Base-by-base conservation (phyloP, 108 stramenopile genomes). In the Stephanodiscus minutulus region DNA sequence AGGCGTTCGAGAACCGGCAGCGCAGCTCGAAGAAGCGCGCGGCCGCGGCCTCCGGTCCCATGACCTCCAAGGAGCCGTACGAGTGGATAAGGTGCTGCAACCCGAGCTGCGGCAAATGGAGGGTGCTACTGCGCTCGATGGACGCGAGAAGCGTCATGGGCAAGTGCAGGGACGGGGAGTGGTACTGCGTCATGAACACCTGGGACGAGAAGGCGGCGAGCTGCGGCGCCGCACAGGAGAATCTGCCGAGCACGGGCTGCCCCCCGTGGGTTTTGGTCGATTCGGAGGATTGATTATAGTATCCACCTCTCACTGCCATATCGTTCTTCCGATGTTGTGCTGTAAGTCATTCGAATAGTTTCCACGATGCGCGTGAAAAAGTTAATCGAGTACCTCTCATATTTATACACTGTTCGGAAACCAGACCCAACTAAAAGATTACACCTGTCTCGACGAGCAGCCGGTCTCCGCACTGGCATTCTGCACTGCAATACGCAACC, bases 121-220 rank as follows among this genome's bases (percentile, higher is more conserved):
- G 95, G 64, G 87, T 90, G 54, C 56, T 92, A 20, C 76, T 92
- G 12, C 78, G 87, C 9, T 87, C 76, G 46, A 91, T 95, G 90
- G 94, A 92, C 68, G 90, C 87, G 62, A 83, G 62, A 41, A 70
- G 70, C 17, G 86, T 91, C 53, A 82, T 92, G 24, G 89, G 87
- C 58, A 84, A 86, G 17, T 82, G 83, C 59, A 68, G 64, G 22
- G 68, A 87, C 43, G 87, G 88, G 43, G 91, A 95, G 76, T 95
- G 91, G 90, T 95, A 90, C 66, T 95, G 94, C 69, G 94, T 95
- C 35, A 90, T 95, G 94, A 95, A 95, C 66, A 91, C 89, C 10
- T 95, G 94, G 94, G 94, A 95, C 69, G 91, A 93, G 72, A 92
- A 91, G 66, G 82, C 77, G 65, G 94, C 94, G 10, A 88, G 87